phyloP scores from a whole-genome alignment of 2,329 filamentous ascomycete species.

The Sporothrix inflata region DNA sequence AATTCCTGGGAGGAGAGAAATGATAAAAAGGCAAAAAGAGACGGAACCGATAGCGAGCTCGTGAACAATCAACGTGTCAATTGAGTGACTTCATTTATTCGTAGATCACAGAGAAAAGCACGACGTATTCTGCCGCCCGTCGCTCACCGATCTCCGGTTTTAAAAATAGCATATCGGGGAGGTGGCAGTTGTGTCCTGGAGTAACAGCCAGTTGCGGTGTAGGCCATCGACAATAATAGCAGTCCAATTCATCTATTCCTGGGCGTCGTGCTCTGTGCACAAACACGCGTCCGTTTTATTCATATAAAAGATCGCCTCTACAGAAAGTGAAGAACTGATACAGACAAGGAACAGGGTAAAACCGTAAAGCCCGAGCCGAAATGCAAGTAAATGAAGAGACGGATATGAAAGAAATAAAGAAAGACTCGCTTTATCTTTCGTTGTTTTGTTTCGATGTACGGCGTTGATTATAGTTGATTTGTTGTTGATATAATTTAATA shows the following conservation, averaged over 20 bases:
- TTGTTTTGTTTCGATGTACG: neutral
- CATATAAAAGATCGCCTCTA: constrained; percentile 11
- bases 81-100: constrained; percentile 3
- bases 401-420: too few relatives aligned
- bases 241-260: neutral
- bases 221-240: neutral
- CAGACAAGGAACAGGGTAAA: constrained; percentile 7
- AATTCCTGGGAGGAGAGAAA: constrained; percentile 12
- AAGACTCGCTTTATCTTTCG: neutral
- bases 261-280: neutral
- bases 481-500: neutral
- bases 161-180: neutral
- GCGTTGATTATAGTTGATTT: neutral
- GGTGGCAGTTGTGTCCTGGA: neutral
- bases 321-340: neutral
- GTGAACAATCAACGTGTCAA: neutral
- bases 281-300: neutral
- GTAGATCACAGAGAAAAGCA: neutral
- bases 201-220: neutral
- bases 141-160: neutral
- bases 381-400: neutral
- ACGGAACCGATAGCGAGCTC: neutral
- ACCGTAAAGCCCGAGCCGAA: constrained; percentile 11
- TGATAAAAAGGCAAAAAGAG: neutral
- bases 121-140: neutral